phyloP scores from a whole-genome alignment of 345 rosid genomes.

The Isatis tinctoria region DNA sequence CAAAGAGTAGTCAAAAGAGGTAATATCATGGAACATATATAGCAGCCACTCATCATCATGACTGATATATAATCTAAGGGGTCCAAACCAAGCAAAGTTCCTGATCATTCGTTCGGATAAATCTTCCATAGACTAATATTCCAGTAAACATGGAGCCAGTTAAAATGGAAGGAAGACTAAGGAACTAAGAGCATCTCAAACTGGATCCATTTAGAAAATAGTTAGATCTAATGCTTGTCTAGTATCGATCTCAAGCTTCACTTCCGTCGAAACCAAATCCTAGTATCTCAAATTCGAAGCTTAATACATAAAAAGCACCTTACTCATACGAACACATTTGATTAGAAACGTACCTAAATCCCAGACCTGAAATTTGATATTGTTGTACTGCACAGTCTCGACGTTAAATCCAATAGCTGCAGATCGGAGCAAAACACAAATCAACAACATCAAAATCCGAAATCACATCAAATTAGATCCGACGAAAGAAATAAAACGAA shows the following conservation, averaged over 20 bases:
- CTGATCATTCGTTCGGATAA: background rate
- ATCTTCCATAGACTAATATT: background rate
- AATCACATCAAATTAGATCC: conserved; percentile 14
- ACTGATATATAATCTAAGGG: background rate
- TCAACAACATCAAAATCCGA: background rate
- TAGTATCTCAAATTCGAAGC: background rate
- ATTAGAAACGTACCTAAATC: conserved; percentile 52
- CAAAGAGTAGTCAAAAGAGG: background rate
- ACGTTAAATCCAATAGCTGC: conserved; percentile 98
- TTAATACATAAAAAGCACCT: background rate
- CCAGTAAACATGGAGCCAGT: background rate
- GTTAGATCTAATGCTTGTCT: background rate
- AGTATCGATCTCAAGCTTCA: background rate
- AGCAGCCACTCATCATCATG: background rate
- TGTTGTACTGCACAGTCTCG: conserved; percentile 89
- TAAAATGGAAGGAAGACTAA: background rate
- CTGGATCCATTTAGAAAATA: background rate
- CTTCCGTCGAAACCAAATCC: no score
- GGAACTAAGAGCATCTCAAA: background rate
- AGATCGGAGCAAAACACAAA: conserved; percentile 10
- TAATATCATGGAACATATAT: background rate
- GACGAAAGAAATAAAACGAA: background rate
- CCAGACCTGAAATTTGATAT: conserved; percentile 95
- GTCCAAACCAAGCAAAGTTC: background rate
- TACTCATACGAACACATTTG: background rate